Base-by-base conservation (phyloP, 1,139 yeast genomes). In the Eremothecium coryli region DNA sequence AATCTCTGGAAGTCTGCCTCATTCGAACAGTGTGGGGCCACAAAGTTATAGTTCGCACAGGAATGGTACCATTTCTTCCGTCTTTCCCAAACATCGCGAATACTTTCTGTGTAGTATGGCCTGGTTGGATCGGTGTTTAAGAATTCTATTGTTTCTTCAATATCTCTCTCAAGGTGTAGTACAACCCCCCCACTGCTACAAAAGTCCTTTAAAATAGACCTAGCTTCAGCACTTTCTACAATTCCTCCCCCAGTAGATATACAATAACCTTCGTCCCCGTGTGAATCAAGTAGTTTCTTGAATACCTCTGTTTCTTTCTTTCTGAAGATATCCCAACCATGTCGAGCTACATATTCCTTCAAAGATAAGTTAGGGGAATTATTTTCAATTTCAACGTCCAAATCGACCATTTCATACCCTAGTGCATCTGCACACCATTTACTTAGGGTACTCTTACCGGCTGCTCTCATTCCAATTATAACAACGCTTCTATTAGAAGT, bases 181-280 rank as follows among this genome's bases (percentile, higher is more conserved):
- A 90, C 97, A 44, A 82, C 71, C 16, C 85, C 86, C 11, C 64
- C 56, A 29, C 60, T 53, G 21, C 59, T 52, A 27, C 65, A 60
- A 56, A 76, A 81, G 8, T 64, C 53, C 49, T 76, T 68, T 54
- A 90, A 65, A 8, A 72, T 44, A 5, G 65, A 65, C 49, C 97
- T 73, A 6, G 93, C 76, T n/a, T 57, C 70, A 9, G 69, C 70
- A 21, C 72, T 71, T 60, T 90, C 98, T 23, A 90, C 95, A 43
- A 93, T 70, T 5, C 99, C 99, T 27, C 99, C 99, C 23, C 99
- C 99, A 37, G 96, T 84, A 1, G 98, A 84, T 35, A 86, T 69
- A 23, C 90, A 82, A 49, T 76, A 68, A 2, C 82, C 82, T 2
- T 61, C 56, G 34, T 58, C 57, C 4, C 75, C 64, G 47, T 69